Percentiles rank a stretch among this genome's conserved stretches.
Evolutionary conservation across 441 rosid species (phyloP).

Genomic region (Populus hybrid): DNA sequence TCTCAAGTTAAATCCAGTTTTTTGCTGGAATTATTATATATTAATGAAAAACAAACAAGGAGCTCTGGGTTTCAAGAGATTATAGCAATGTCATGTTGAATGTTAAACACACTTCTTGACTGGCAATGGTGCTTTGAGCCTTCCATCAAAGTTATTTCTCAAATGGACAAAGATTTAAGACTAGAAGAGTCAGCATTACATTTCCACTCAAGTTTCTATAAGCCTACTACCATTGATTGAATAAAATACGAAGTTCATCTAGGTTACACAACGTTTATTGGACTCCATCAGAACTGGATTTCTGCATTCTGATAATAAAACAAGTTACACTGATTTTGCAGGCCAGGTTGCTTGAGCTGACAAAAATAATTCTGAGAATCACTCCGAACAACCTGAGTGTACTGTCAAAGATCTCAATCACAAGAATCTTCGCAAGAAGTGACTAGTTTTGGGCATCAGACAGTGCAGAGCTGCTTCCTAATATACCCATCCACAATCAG

Average conservation of each 20-base stretch:
- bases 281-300: slow-evolving; percentile 8
- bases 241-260: slow-evolving; percentile 17
- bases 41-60: too few relatives aligned
- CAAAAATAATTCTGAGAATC: slow-evolving; percentile 94
- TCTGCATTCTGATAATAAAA: slow-evolving; percentile 8
- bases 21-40: too few relatives aligned
- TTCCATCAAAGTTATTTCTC: slow-evolving; percentile 12
- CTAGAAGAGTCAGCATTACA: slow-evolving; percentile 11
- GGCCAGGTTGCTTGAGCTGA: slow-evolving; percentile 99
- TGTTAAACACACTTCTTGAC: neutral
- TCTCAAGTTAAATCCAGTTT: neutral
- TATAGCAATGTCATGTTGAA: slow-evolving; percentile 9
- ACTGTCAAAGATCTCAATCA: slow-evolving; percentile 95
- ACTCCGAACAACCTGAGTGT: slow-evolving; percentile 97
- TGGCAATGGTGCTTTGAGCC: neutral
- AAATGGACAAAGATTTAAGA: slow-evolving; percentile 10
- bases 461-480: slow-evolving; percentile 95
- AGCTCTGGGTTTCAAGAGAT: too few relatives aligned
- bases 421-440: slow-evolving; percentile 94
- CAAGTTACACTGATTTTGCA: slow-evolving; percentile 37
- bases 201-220: slow-evolving; percentile 25
- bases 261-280: slow-evolving; percentile 10
- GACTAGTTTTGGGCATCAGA: slow-evolving; percentile 97
- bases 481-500: slow-evolving; percentile 90
- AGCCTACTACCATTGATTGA: slow-evolving; percentile 18